Evolutionary conservation across 1,284 basidiomycete genomes (phyloP), one percentile per base, ranked within the genome.

Genomic region (Sanghuangporus weigelae): DNA sequence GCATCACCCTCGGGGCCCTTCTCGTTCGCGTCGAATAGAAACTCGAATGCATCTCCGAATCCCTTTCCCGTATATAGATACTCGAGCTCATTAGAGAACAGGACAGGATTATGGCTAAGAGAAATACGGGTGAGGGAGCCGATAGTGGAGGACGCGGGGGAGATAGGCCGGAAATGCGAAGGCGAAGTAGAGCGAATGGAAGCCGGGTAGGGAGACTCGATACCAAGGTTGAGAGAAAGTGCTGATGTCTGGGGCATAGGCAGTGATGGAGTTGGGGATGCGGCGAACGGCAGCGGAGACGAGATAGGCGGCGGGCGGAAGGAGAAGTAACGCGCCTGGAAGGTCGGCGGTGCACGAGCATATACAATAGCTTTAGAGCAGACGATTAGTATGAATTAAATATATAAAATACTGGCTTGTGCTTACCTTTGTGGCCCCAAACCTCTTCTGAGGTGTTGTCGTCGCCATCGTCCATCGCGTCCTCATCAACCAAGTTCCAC

Each of bases 21-120:
- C 51, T 76, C 79, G 59, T 81, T 80, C 64, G 79, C 77, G 67
- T 93, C 92, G 70, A 92, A 93, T 16, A 96, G 84, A 76, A 95
- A 95, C 68, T 94, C 92, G 68, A 96, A 95, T 1, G 93, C 92
- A 69, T 90, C 89, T 38, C 91, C 92, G 63, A 95, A 85, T 19
- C 90, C 92, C 71, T 90, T 87, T n/a, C 86, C 92, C 1, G 93
- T 94, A 72, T 95, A 95, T 2, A 95, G 84, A 71, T 91, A 95
- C 72, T 96, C 94, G 53, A 98, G 85, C 72, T 95, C 91, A 56
- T 93, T 91, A 23, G 86, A 80, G 76, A 95, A 93, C 48, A 95
- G 79, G 26, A 85, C 81, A 0, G 90, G 85, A 63, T 87, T 89
- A 66, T 89, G 90, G 49, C 81, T 80, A 23, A 90, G 85, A 3